A percentile compares a stretch with the other conserved stretches of the same genome.
Conservation (phyloP, 164 flowering plant species). For the Vitis amurensis region DNA sequence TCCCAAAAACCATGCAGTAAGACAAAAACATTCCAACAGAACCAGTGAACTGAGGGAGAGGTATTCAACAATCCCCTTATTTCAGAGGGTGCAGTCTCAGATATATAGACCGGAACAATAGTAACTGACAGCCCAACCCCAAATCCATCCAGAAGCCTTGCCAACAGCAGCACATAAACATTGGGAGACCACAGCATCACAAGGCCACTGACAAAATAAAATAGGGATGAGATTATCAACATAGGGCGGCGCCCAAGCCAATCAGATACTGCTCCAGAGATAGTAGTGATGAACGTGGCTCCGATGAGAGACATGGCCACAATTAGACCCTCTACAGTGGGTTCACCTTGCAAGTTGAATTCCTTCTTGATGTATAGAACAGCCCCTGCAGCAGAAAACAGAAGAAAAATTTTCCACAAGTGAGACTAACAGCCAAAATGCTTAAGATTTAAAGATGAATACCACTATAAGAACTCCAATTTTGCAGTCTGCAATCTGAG, state of each 20-base stretch:
- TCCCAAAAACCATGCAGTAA: conserved; percentile 60
- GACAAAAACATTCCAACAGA: conserved; percentile 56
- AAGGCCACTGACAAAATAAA: conserved; percentile 46
- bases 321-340: conserved; percentile 57
- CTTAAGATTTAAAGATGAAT: not conserved
- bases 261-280: conserved; percentile 49
- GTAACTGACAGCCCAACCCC: conserved; percentile 60
- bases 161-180: conserved; percentile 51
- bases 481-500: too few species aligned
- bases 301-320: conserved; percentile 67
- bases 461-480: not conserved
- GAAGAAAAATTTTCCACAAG: not conserved
- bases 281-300: conserved; percentile 52
- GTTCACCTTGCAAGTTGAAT: conserved; percentile 40
- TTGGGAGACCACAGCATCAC: conserved; percentile 68
- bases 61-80: conserved; percentile 55
- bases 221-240: conserved; percentile 44
- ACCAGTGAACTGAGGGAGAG: conserved; percentile 58
- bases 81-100: conserved; percentile 69
- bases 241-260: conserved; percentile 59
- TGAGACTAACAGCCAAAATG: not conserved
- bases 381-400: conserved; percentile 37
- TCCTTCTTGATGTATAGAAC: conserved; percentile 60
- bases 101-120: conserved; percentile 53
- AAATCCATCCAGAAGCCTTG: conserved; percentile 61